Percentiles rank a stretch among this genome's conserved stretches.
phyloP scores from a whole-genome alignment of 2,329 filamentous ascomycete genomes.

The Shiraia sp. region DNA sequence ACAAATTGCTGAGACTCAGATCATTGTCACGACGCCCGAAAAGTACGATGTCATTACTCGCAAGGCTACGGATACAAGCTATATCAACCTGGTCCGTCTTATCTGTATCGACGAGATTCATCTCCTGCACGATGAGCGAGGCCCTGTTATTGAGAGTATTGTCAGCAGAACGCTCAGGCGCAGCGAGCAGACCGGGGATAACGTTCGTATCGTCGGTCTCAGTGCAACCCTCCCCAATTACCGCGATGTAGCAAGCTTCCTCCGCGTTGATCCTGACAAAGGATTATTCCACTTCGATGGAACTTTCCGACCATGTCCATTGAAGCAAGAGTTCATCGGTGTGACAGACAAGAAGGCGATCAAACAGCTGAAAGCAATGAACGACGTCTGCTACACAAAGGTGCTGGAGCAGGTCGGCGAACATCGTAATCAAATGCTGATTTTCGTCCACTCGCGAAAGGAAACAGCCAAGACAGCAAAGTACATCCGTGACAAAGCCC shows the following conservation, averaged over 20 bases:
- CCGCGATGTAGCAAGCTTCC: conserved; percentile 90
- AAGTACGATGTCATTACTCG: conserved; percentile 99
- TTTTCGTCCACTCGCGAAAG: conserved; percentile 97
- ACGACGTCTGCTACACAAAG: conserved; percentile 97
- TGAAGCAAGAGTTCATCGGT: conserved; percentile 96
- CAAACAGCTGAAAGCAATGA: conserved; percentile 99
- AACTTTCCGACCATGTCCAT: conserved; percentile 87
- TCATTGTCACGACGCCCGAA: conserved; percentile 97
- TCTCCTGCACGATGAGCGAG: conserved; percentile 94
- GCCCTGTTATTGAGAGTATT: conserved; percentile 94
- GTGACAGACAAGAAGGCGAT: conserved; percentile 98
- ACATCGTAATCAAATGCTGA: conserved; percentile 95
- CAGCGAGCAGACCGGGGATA: conserved; percentile 91
- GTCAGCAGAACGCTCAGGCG: conserved; percentile 91
- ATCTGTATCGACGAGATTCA: conserved; percentile 99
- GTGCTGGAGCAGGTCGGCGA: conserved; percentile 94
- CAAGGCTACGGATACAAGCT: conserved; percentile 94
- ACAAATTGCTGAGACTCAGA: conserved; percentile 95
- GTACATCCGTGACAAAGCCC: conserved; percentile 92
- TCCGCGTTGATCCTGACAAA: conserved; percentile 82
- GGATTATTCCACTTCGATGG: conserved; percentile 97
- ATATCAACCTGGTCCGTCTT: conserved; percentile 93
- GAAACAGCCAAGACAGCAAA: conserved; percentile 97
- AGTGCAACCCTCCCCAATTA: conserved; percentile 97
- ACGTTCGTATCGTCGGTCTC: conserved; percentile 86